Percentiles rank a stretch among this genome's conserved stretches.
Evolutionary conservation across 1,284 basidiomycete genomes (phyloP).

Genomic region (Trichosporon ovoides): DNA sequence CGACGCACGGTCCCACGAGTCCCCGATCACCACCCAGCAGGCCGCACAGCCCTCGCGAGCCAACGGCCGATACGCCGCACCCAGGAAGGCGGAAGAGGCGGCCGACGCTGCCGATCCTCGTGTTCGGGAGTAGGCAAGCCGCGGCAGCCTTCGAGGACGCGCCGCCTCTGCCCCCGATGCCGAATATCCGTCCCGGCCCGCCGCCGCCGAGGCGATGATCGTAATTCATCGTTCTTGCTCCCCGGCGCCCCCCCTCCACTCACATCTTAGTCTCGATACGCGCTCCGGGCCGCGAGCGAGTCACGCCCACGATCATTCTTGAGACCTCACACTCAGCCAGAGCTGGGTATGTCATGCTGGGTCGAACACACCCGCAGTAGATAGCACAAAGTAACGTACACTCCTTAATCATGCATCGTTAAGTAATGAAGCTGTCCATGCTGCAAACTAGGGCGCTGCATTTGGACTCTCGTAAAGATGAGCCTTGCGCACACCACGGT

Average conservation of each 20-base stretch:
- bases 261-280: too few species aligned
- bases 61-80: neutral
- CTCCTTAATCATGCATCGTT: neutral
- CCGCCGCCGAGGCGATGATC: too few species aligned
- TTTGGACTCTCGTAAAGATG: too few species aligned
- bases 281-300: too few species aligned
- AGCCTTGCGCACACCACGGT: too few species aligned
- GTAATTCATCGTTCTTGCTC: too few species aligned
- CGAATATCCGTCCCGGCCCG: too few species aligned
- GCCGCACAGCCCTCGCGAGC: neutral
- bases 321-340: neutral
- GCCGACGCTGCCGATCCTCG: slow-evolving; percentile 11
- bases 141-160: slow-evolving; percentile 8
- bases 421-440: neutral
- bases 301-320: too few species aligned
- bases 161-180: slow-evolving; percentile 14
- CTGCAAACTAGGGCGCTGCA: too few species aligned
- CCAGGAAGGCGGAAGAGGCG: slow-evolving; percentile 11
- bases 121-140: neutral
- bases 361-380: neutral
- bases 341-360: too few species aligned
- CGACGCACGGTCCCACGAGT: too few species aligned
- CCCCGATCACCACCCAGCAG: neutral
- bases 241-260: too few species aligned
- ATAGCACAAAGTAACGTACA: neutral